Conservation (phyloP, 345 rosid genomes). For the Salix purpurea region DNA sequence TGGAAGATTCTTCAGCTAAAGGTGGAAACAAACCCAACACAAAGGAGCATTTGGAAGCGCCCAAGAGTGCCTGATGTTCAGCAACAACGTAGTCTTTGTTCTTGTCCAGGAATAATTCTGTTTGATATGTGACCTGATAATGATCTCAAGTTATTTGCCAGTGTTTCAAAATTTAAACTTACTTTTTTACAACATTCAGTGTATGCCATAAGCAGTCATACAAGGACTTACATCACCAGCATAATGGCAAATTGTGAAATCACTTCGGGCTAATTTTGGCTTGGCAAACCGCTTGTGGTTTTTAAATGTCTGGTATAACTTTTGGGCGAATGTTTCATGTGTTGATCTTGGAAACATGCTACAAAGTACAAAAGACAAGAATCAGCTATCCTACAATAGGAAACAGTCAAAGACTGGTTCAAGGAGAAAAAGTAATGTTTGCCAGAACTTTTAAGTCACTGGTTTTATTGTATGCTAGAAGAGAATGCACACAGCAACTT, state of each 20-base stretch:
- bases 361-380: slow-evolving; percentile 24
- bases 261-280: slow-evolving; percentile 92
- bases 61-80: slow-evolving; percentile 89
- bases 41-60: slow-evolving; percentile 83
- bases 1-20: slow-evolving; percentile 75
- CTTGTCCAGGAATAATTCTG: slow-evolving; percentile 91
- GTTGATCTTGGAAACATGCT: slow-evolving; percentile 99
- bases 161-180: slow-evolving; percentile 2
- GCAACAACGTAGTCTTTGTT: slow-evolving; percentile 98
- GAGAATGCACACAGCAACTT: neutral
- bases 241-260: slow-evolving; percentile 95
- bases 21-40: slow-evolving; percentile 76
- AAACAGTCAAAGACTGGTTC: neutral
- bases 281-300: slow-evolving; percentile 85
- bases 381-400: slow-evolving; percentile 17
- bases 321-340: slow-evolving; percentile 96
- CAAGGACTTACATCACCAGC: slow-evolving; percentile 91
- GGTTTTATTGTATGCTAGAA: neutral
- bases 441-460: slow-evolving; percentile 2
- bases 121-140: slow-evolving; percentile 91
- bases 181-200: neutral
- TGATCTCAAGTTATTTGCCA: slow-evolving; percentile 5
- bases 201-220: neutral
- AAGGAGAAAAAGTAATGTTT: neutral
- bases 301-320: slow-evolving; percentile 93